Evolutionary conservation across 176 grass and related monocot species (phyloP).

Genomic region (Oryza glaberrima): DNA sequence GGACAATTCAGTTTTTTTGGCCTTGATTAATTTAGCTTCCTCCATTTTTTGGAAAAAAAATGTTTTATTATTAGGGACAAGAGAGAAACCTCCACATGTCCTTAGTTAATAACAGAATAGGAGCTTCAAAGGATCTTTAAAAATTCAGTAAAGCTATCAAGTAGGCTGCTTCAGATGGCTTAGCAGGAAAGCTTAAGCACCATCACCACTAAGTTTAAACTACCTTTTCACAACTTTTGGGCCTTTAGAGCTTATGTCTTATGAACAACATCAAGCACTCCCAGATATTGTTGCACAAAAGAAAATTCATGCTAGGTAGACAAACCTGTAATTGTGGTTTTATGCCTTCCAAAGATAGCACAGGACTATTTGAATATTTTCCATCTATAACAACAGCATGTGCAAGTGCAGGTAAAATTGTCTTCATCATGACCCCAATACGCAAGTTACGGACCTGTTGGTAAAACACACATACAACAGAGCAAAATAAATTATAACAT

Average conservation of each 20-base stretch:
- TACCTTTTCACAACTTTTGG: conserved; percentile 18
- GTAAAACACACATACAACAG: conserved; percentile 17
- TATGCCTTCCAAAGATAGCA: conserved; percentile 51
- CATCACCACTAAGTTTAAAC: background rate
- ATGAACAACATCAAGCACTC: conserved; percentile 33
- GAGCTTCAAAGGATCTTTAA: conserved; percentile 11
- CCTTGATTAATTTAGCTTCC: conserved; percentile 9
- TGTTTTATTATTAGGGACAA: background rate
- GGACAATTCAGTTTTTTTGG: background rate
- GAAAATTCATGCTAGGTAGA: conserved; percentile 14
- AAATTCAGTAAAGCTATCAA: conserved; percentile 15
- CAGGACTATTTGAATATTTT: conserved; percentile 30
- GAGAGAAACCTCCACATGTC: background rate
- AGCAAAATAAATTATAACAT: conserved; percentile 19
- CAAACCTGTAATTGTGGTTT: conserved; percentile 87
- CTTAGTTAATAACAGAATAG: conserved; percentile 27
- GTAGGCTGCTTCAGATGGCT: background rate
- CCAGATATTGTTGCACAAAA: conserved; percentile 27
- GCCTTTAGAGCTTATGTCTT: background rate
- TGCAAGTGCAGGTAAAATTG: conserved; percentile 83
- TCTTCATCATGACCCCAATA: conserved; percentile 98
- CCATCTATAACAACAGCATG: conserved; percentile 84
- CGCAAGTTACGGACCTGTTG: conserved; percentile 85
- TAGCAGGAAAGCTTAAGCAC: background rate
- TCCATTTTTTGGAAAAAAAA: background rate